Conservation (phyloP, 2,329 filamentous ascomycete species). For the Aureobasidium sp. region DNA sequence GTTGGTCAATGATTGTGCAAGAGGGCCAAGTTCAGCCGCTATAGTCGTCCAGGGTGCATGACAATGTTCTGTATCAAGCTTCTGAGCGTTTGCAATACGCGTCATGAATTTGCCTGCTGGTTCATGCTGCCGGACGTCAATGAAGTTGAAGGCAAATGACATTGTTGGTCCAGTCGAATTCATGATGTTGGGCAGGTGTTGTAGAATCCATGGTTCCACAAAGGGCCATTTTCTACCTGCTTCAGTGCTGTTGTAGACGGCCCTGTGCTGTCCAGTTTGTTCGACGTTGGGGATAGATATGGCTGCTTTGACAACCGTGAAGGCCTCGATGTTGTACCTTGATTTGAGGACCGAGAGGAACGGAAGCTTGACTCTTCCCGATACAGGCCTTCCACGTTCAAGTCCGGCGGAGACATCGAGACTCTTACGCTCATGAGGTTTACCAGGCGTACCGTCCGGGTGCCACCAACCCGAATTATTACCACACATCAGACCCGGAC, state of each 20-base stretch:
- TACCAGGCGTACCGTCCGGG: neutral
- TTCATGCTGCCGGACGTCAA: neutral
- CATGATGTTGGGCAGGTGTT: constrained; percentile 21
- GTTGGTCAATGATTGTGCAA: neutral
- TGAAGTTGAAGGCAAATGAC: neutral
- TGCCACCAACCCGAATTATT: neutral
- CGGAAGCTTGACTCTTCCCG: neutral
- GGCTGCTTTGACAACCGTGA: constrained; percentile 37
- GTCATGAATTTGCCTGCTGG: neutral
- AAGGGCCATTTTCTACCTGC: constrained; percentile 39
- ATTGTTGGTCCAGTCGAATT: constrained; percentile 24
- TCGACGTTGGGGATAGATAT: constrained; percentile 34
- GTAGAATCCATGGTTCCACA: constrained; percentile 15
- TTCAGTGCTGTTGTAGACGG: constrained; percentile 37
- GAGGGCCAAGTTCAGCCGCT: neutral
- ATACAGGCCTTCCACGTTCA: neutral
- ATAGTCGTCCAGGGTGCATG: neutral
- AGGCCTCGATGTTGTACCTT: neutral
- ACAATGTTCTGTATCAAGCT: neutral
- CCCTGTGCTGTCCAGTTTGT: constrained; percentile 34
- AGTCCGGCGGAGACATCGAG: neutral
- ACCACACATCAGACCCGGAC: neutral
- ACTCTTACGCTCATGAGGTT: neutral
- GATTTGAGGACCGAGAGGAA: neutral
- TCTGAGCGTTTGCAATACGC: neutral